Conservation (phyloP, 305 asterid species). For the Rubia peregrina region DNA sequence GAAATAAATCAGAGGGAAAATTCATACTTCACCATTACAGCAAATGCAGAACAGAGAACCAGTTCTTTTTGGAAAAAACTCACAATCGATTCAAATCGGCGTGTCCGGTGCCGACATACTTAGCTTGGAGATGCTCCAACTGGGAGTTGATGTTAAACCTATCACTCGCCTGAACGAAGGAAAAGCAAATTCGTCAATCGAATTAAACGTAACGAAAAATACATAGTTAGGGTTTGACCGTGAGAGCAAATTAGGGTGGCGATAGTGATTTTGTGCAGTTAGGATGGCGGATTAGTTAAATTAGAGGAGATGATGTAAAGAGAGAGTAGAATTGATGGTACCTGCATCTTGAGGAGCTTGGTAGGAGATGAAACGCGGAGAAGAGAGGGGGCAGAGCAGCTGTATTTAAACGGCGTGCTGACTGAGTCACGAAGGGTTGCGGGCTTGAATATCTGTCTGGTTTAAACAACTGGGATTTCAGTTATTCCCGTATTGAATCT, state of each 20-base stretch:
- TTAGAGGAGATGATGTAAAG: neutral
- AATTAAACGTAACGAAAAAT: neutral
- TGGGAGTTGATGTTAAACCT: slow-evolving; percentile 96
- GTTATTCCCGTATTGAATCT: no score
- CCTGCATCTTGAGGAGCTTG: neutral
- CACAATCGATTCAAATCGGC: slow-evolving; percentile 94
- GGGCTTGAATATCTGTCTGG: no score
- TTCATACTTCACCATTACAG: neutral
- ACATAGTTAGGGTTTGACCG: neutral
- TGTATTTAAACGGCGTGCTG: no score
- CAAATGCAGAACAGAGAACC: slow-evolving; percentile 1
- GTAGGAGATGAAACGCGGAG: neutral
- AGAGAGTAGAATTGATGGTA: neutral
- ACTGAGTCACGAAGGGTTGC: no score
- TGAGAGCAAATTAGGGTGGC: neutral
- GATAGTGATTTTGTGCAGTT: no score
- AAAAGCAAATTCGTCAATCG: neutral
- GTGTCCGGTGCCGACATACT: slow-evolving; percentile 96
- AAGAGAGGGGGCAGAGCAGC: neutral
- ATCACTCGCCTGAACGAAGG: slow-evolving; percentile 76
- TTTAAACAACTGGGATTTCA: no score
- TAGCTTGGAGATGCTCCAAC: slow-evolving; percentile 98
- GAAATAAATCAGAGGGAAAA: neutral
- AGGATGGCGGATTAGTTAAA: neutral
- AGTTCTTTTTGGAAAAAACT: no score